Base-by-base conservation (phyloP, 83 land plant genomes). In the Thuja plicata region DNA sequence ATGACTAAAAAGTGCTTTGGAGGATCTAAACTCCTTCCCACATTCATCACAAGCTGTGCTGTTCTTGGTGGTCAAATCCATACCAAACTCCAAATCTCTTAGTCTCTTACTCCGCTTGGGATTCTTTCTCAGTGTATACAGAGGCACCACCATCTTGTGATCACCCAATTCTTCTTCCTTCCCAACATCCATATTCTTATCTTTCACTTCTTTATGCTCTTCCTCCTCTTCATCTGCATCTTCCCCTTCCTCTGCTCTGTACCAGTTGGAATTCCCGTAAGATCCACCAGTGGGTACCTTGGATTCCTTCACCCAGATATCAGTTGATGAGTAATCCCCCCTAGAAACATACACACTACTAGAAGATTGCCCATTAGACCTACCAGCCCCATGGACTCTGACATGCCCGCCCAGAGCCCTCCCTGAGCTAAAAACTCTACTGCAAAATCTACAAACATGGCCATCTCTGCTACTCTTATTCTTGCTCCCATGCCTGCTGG, bases 1-100 rank as follows among this genome's bases (percentile, higher is more conserved):
- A 73, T 93, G 95, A 16, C 95, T 91, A 48, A 88, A 93, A 85
- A 93, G 71, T 5, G 89, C 88, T 86, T 92, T 93, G 85, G 57
- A 90, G 1, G 93, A 90, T 3, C 80, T 54, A 46, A 93, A 93
- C 38, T 50, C 84, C 86, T 87, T 91, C 10, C 89, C 82, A 79
- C 94, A 93, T 6, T 91, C 76, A 50, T 21, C 0, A 87, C 90
- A 90, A 30, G 43, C 37, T 79, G 35, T 60, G 85, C 84, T 9
- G 35, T 52, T 57, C 32, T 45, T 60, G 48, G 30, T 24, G 9
- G 50, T 57, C 43, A 85, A 52, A 30, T 88, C 54, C 81, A 87
- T 5, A 82, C 48, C 35, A 27, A 43, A 50, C 27, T 89, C 89
- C 57, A 76, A 41, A 55, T 77, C 82, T 74, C 30, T 37, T 5